These are phyloP conservation scores for Starmera quercuum DNA, from an alignment of 805 yeast species.

Conservation along the genomic window DNA sequence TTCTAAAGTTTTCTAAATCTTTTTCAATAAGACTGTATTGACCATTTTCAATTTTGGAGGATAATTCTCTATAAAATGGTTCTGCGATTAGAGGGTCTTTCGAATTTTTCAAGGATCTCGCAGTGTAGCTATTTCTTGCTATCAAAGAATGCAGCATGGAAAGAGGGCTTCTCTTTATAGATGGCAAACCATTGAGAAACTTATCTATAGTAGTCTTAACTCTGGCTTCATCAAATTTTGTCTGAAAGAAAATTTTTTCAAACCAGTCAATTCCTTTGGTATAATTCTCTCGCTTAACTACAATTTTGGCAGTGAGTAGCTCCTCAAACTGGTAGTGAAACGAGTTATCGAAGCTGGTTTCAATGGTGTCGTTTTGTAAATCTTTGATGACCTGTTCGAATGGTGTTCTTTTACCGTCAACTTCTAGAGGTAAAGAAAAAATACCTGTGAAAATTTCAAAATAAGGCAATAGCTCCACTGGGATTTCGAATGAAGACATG, in stretches of 20 bases:
- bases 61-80: conserved; percentile 38
- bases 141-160: conserved; percentile 60
- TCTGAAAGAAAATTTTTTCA: conserved; percentile 50
- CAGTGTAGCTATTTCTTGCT: conserved; percentile 41
- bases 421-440: conserved; percentile 63
- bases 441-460: conserved; percentile 59
- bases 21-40: conserved; percentile 36
- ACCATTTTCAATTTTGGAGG: conserved; percentile 47
- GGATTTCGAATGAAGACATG: conserved; percentile 47
- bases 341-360: conserved; percentile 47
- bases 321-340: conserved; percentile 60
- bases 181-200: conserved; percentile 31
- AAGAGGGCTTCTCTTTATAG: conserved; percentile 33
- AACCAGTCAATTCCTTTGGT: conserved; percentile 71
- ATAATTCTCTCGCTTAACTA: conserved; percentile 58
- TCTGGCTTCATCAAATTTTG: conserved; percentile 67
- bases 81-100: conserved; percentile 64
- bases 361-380: conserved; percentile 67
- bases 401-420: conserved; percentile 51
- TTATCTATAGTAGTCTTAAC: conserved; percentile 48
- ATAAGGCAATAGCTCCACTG: conserved; percentile 49
- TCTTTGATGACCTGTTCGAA: conserved; percentile 72
- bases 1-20: conserved; percentile 45
- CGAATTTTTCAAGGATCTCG: conserved; percentile 58
- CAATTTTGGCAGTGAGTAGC: conserved; percentile 50